phyloP scores from a whole-genome alignment of 2,329 filamentous ascomycete species.

The Tolypocladium guangdongense region DNA sequence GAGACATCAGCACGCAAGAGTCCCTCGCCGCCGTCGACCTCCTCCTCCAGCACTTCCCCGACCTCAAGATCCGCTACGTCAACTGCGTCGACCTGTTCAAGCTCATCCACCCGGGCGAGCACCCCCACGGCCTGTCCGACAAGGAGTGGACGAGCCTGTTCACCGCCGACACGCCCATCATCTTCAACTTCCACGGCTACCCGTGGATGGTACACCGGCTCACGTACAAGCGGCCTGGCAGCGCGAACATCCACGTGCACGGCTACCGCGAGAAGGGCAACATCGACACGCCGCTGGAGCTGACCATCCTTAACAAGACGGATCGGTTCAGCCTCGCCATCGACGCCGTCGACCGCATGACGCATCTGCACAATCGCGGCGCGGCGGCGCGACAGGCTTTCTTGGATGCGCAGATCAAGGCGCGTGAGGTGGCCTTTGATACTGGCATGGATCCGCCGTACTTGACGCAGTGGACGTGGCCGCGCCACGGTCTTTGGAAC shows the following conservation, averaged over 20 bases:
- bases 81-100: constrained; percentile 77
- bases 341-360: constrained; percentile 61
- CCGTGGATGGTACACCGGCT: constrained; percentile 70
- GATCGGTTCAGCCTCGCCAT: constrained; percentile 71
- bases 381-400: constrained; percentile 52
- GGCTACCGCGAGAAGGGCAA: constrained; percentile 79
- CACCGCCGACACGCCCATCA: constrained; percentile 59
- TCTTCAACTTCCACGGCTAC: constrained; percentile 81
- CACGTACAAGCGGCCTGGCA: constrained; percentile 63
- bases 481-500: constrained; percentile 30
- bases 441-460: constrained; percentile 57
- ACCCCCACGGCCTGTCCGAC: constrained; percentile 62
- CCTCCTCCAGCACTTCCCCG: constrained; percentile 58
- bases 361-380: constrained; percentile 51
- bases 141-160: constrained; percentile 58
- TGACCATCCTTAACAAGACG: constrained; percentile 67
- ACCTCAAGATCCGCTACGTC: constrained; percentile 67
- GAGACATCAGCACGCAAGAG: constrained; percentile 65
- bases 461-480: constrained; percentile 58
- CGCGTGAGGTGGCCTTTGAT: constrained; percentile 56
- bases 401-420: constrained; percentile 52
- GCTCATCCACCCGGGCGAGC: constrained; percentile 57
- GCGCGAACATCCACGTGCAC: constrained; percentile 58
- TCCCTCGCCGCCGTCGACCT: constrained; percentile 64
- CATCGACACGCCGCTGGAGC: constrained; percentile 69